A percentile compares a stretch with the other conserved stretches of the same genome.
Conservation (phyloP, 208 protist species). For the Trypanosoma platydactyli region DNA sequence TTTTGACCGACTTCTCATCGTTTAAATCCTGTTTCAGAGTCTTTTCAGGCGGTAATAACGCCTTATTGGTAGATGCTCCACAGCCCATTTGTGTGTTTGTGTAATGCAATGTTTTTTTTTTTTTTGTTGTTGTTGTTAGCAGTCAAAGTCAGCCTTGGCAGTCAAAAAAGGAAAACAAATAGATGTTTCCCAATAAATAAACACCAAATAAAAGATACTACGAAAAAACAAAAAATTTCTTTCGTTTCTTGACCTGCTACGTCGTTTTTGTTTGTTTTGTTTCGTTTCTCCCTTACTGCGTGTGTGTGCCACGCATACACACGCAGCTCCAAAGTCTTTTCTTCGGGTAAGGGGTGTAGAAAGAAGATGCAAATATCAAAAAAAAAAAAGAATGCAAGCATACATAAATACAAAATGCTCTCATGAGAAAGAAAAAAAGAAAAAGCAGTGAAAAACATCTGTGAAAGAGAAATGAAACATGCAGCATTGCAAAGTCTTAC, state of each 20-base stretch:
- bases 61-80: not conserved
- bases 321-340: no score
- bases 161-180: no score
- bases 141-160: no score
- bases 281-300: not conserved
- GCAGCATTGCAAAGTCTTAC: not conserved
- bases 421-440: not conserved
- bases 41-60: not conserved
- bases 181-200: no score
- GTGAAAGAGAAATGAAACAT: not conserved
- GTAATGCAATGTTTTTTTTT: not conserved
- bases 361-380: not conserved
- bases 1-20: not conserved
- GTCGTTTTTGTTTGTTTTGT: conserved; percentile 6
- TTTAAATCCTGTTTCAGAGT: no score
- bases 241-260: not conserved
- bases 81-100: conserved; percentile 9
- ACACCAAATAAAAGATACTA: not conserved
- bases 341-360: not conserved
- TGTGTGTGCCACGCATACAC: no score
- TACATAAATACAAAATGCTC: not conserved
- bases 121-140: no score
- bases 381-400: not conserved
- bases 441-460: not conserved
- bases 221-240: not conserved